Percentiles rank a stretch among this genome's conserved stretches.
Evolutionary conservation across 1,284 basidiomycete species (phyloP).

Genomic region (Irpex lacteus): DNA sequence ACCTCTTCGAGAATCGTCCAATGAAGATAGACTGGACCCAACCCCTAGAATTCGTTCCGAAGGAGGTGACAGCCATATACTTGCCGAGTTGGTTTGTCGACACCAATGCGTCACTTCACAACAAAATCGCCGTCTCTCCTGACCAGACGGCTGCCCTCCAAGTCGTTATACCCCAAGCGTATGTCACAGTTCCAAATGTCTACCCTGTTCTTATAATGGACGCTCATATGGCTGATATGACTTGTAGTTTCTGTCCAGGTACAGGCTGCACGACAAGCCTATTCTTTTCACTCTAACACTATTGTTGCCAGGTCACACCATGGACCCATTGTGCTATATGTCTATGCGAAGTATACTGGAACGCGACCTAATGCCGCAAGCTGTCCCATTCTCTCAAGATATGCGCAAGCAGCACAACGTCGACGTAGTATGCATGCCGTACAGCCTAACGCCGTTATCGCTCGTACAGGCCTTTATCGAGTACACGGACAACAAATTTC

Average conservation of each 20-base stretch:
- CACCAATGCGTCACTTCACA: background rate
- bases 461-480: slow-evolving; percentile 20
- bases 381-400: slow-evolving; percentile 33
- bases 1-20: background rate
- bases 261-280: no score
- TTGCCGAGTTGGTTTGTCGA: background rate
- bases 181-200: background rate
- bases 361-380: slow-evolving; percentile 7
- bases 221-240: background rate
- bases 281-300: no score
- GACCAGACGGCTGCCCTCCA: background rate
- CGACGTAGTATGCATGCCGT: slow-evolving; percentile 36
- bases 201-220: background rate
- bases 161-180: background rate
- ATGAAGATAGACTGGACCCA: background rate
- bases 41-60: background rate
- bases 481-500: background rate
- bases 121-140: no score
- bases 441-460: slow-evolving; percentile 30
- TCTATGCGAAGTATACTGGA: slow-evolving; percentile 22
- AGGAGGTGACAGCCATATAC: background rate
- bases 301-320: slow-evolving; percentile 20
- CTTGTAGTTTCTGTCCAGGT: slow-evolving; percentile 1
- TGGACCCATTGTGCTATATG: slow-evolving; percentile 30
- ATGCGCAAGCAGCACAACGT: slow-evolving; percentile 31